These are phyloP conservation scores for Aquilaria agallochum DNA, from an alignment of 441 rosid species.

Conservation along the genomic window DNA sequence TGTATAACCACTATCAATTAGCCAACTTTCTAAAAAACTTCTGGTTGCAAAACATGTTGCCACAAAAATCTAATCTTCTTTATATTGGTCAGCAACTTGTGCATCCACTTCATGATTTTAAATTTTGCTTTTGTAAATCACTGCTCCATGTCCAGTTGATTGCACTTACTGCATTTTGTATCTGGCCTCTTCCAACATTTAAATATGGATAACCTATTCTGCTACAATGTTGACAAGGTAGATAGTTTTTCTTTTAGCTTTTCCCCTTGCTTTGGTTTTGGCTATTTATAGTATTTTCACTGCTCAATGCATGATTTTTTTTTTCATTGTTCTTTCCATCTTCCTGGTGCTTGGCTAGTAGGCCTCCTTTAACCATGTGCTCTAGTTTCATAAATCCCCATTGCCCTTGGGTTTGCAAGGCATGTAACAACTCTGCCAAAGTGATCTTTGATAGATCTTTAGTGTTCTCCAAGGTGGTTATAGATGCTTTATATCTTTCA, in stretches of 20 bases:
- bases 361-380: background rate
- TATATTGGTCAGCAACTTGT: constrained; percentile 9
- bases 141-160: constrained; percentile 13
- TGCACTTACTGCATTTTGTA: constrained; percentile 11
- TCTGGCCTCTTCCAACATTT: constrained; percentile 20
- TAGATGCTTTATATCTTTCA: background rate
- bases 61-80: constrained; percentile 8
- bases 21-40: constrained; percentile 10
- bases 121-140: constrained; percentile 3
- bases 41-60: too few species aligned
- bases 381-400: background rate
- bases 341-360: background rate
- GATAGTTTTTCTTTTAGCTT: background rate
- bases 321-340: background rate
- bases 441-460: background rate
- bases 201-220: constrained; percentile 1
- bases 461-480: background rate
- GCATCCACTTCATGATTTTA: constrained; percentile 2
- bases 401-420: background rate
- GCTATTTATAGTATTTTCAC: background rate
- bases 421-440: constrained; percentile 2
- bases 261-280: background rate
- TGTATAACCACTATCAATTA: constrained; percentile 22
- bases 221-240: too few species aligned
- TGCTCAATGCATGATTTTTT: background rate